Evolutionary conservation across 352 stramenopile genomes (phyloP), one percentile per base, ranked within the genome.

Genomic region (Phytophthora capsici): DNA sequence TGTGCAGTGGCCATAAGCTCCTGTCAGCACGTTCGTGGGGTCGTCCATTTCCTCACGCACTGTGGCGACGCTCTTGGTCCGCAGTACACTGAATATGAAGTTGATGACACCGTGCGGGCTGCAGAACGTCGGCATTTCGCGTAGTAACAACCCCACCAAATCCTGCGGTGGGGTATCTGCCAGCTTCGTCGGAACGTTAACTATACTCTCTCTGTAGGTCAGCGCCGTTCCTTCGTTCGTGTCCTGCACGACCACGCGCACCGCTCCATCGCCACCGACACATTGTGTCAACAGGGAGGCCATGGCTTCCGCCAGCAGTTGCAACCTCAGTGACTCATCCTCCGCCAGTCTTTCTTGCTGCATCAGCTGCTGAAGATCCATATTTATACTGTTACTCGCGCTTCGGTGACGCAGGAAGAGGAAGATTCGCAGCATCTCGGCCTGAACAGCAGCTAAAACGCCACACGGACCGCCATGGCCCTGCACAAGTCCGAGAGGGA

Each of bases 41-140:
- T 95, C 88, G 54, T 95, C 88, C 83, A 94, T 95, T 41, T 96
- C 89, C 6, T 65, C 64, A 6, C 77, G 73, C 1, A 94, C 59
- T n/a, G 46, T 16, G 4, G 30, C 62, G 4, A 90, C 49, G 3
- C 71, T 34, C 26, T 88, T 84, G 17, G 88, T 90, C 19, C 79
- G 76, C 12, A 96, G 63, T 34, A 84, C 74, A 46, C 86, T 94
- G 34, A 82, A 82, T 47, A 84, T 75, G 25, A 94, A 92, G 64
- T 75, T 77, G 45, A 96, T 76, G 40, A 96, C 85, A 26, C 86
- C 89, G 12, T 68, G 52, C 1, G 72, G 40, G 10, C 61, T 70
- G 50, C 57, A 72, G 53, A 81, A 84, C 30, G 36, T 44, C 13
- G 47, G 17, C 23, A 89, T 66, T 20, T 72, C 46, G 9, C 13